Conservation (phyloP, 192 early-diverging fungal genomes). For the Backusella macrospora region DNA sequence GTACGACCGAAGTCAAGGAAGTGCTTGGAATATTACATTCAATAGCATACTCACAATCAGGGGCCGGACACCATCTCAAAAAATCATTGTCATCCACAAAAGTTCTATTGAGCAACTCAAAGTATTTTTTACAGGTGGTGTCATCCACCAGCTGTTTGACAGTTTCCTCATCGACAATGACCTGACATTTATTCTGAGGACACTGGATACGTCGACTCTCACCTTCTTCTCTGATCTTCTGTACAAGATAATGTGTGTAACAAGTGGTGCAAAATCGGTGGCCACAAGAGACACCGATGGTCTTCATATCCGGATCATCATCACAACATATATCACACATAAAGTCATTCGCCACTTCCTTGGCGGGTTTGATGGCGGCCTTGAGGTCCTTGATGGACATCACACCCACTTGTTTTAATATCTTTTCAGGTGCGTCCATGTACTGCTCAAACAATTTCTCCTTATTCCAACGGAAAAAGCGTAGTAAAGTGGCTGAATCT, state of each 20-base stretch:
- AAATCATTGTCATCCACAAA: slow-evolving; percentile 92
- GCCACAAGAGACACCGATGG: slow-evolving; percentile 80
- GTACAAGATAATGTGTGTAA: slow-evolving; percentile 80
- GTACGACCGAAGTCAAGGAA: slow-evolving; percentile 72
- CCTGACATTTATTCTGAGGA: slow-evolving; percentile 72
- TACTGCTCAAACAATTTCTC: slow-evolving; percentile 82
- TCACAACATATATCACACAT: slow-evolving; percentile 92
- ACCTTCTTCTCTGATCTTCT: slow-evolving; percentile 89
- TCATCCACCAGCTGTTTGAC: slow-evolving; percentile 69
- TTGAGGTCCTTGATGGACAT: not conserved
- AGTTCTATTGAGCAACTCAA: slow-evolving; percentile 75
- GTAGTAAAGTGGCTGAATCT: slow-evolving; percentile 78
- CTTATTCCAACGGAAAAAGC: slow-evolving; percentile 86
- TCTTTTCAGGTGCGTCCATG: slow-evolving; percentile 69
- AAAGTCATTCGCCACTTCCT: slow-evolving; percentile 47
- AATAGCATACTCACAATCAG: slow-evolving; percentile 93
- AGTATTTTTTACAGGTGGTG: slow-evolving; percentile 65
- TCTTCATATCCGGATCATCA: slow-evolving; percentile 59
- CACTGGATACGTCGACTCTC: slow-evolving; percentile 89
- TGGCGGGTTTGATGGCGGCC: slow-evolving; percentile 27
- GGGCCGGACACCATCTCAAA: slow-evolving; percentile 94
- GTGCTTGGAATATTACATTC: slow-evolving; percentile 83
- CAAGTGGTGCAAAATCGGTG: slow-evolving; percentile 91
- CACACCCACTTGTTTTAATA: slow-evolving; percentile 67
- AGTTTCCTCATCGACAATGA: slow-evolving; percentile 83